These are phyloP conservation scores for Barnettozyma hawaiiensis DNA, from an alignment of 1,139 yeast species.

Conservation along the genomic window DNA sequence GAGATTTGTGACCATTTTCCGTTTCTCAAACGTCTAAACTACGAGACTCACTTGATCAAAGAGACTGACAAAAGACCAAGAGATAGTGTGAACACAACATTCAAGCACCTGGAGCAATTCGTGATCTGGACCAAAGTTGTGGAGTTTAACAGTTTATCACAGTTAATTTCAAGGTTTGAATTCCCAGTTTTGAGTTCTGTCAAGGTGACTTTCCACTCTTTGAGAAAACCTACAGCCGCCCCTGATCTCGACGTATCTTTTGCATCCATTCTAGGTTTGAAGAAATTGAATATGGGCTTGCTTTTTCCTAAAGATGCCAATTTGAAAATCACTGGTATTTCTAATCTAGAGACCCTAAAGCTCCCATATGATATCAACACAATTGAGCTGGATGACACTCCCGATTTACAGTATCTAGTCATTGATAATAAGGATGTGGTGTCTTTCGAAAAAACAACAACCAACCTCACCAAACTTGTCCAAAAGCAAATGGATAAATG, in stretches of 20 bases:
- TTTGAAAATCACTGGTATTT: not conserved
- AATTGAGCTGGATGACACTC: not conserved
- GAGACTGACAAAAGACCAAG: conserved; percentile 1
- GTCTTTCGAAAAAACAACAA: not conserved
- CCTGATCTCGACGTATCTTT: not conserved
- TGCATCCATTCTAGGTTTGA: not conserved
- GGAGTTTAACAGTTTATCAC: not conserved
- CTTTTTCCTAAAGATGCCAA: not conserved
- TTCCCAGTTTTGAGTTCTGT: conserved; percentile 2
- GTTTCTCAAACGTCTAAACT: not conserved
- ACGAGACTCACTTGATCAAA: conserved; percentile 2
- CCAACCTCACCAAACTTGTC: not conserved
- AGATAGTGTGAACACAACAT: not conserved
- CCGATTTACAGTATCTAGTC: not conserved
- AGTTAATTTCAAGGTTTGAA: not conserved
- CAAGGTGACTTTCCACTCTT: not conserved
- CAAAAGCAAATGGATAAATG: not conserved
- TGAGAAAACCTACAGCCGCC: not conserved
- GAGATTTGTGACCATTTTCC: conserved; percentile 4
- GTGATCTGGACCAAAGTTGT: not conserved
- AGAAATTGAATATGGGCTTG: not conserved
- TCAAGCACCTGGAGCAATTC: not conserved
- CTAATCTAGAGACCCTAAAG: not conserved
- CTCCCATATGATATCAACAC: not conserved
- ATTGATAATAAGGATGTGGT: not conserved